Conservation (phyloP, 2,329 filamentous ascomycete species). For the Teratosphaeria gauchensis region DNA sequence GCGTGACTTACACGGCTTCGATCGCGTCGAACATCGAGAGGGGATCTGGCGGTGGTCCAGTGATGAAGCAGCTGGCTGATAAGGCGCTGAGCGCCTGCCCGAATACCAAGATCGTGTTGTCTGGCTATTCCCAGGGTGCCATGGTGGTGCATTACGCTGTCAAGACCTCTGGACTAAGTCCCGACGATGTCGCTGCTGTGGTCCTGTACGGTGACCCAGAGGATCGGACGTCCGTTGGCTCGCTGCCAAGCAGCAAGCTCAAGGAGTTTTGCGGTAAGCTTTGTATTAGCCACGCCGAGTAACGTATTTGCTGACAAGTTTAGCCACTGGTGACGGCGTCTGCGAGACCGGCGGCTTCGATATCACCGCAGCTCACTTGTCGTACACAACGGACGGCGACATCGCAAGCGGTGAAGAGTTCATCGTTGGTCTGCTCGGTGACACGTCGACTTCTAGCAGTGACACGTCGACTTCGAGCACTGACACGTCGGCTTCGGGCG, state of each 20-base stretch:
- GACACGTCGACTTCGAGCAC: too few relatives aligned
- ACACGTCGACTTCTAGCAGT: neutral
- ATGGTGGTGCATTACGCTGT: conserved; percentile 15
- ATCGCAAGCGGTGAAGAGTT: conserved; percentile 10
- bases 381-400: conserved; percentile 7
- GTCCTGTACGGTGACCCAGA: conserved; percentile 25
- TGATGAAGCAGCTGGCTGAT: conserved; percentile 13
- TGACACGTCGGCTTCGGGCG: too few relatives aligned
- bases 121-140: conserved; percentile 21
- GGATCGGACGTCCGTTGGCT: conserved; percentile 13
- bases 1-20: conserved; percentile 43
- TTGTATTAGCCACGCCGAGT: neutral
- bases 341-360: conserved; percentile 15
- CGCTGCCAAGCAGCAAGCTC: conserved; percentile 13
- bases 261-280: conserved; percentile 19
- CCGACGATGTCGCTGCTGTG: conserved; percentile 10
- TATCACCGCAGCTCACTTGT: conserved; percentile 18
- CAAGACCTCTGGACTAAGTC: conserved; percentile 4
- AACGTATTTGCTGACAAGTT: neutral
- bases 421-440: conserved; percentile 4
- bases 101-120: conserved; percentile 19
- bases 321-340: conserved; percentile 17
- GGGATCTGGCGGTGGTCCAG: conserved; percentile 14
- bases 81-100: conserved; percentile 18
- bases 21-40: conserved; percentile 11